A percentile compares a stretch with the other conserved stretches of the same genome.
Conservation (phyloP, 2,329 filamentous ascomycete genomes). For the Ophiostoma australiae region DNA sequence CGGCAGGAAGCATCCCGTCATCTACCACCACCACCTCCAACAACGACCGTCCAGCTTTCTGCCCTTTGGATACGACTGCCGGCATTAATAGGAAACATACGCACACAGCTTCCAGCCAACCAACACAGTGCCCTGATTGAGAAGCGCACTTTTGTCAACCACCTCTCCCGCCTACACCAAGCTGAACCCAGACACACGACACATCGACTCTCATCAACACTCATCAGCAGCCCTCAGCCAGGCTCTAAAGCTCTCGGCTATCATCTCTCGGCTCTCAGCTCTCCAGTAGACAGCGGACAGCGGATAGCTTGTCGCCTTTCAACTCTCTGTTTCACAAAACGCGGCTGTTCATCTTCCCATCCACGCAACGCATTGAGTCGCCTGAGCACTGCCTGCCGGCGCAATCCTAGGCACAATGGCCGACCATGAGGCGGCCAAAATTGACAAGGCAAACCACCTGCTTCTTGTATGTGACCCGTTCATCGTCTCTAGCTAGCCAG, state of each 20-base stretch:
- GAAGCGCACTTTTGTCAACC: not conserved
- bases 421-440: conserved; percentile 58
- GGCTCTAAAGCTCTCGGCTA: not conserved
- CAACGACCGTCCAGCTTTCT: not conserved
- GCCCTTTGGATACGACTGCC: not conserved
- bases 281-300: not conserved
- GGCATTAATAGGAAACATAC: not conserved
- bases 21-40: not conserved
- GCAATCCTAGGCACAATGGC: conserved; percentile 44
- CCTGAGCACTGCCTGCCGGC: not conserved
- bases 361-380: not conserved
- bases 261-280: not conserved
- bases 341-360: not conserved
- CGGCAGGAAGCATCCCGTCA: conserved; percentile 8
- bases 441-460: conserved; percentile 70
- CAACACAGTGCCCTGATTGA: not conserved
- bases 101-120: not conserved
- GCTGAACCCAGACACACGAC: not conserved
- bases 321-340: not conserved
- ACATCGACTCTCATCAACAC: not conserved
- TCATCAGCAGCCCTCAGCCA: not conserved
- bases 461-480: conserved; percentile 56
- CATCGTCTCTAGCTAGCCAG: not conserved
- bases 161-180: not conserved
- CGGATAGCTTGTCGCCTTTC: not conserved